These are phyloP conservation scores for Geotrichum histeridarum DNA, from an alignment of 1,139 yeast genomes.

Conservation along the genomic window DNA sequence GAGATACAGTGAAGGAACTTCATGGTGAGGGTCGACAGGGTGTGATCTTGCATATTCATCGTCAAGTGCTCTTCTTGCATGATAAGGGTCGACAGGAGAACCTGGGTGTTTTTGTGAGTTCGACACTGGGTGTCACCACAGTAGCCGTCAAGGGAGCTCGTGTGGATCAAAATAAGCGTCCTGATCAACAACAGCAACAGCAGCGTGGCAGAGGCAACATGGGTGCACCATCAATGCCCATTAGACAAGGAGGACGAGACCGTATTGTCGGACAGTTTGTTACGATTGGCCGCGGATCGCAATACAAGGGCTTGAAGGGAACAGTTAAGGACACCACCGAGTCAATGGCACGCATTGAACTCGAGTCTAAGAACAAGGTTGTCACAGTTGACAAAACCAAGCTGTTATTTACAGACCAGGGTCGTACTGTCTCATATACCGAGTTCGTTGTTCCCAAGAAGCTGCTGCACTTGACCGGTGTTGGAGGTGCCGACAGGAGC, in stretches of 20 bases:
- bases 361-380: slow-evolving; percentile 86
- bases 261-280: slow-evolving; percentile 77
- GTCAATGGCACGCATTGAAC: slow-evolving; percentile 81
- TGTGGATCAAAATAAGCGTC: slow-evolving; percentile 53
- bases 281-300: slow-evolving; percentile 76
- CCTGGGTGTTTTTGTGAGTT: slow-evolving; percentile 84
- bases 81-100: slow-evolving; percentile 77
- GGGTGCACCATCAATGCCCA: slow-evolving; percentile 50
- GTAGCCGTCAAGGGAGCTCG: slow-evolving; percentile 77
- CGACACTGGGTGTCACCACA: slow-evolving; percentile 71
- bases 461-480: slow-evolving; percentile 26
- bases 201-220: slow-evolving; percentile 35
- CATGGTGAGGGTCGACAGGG: slow-evolving; percentile 84
- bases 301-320: slow-evolving; percentile 92
- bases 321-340: slow-evolving; percentile 92
- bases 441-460: slow-evolving; percentile 60
- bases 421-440: slow-evolving; percentile 67
- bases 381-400: slow-evolving; percentile 77
- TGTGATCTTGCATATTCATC: slow-evolving; percentile 76
- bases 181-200: slow-evolving; percentile 39
- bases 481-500: slow-evolving; percentile 24
- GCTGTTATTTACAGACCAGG: slow-evolving; percentile 63
- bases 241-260: slow-evolving; percentile 65
- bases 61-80: slow-evolving; percentile 70
- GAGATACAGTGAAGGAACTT: slow-evolving; percentile 84